These are phyloP conservation scores for Aeschynomene evenia DNA, from an alignment of 306 rosid species.

Conservation along the genomic window DNA sequence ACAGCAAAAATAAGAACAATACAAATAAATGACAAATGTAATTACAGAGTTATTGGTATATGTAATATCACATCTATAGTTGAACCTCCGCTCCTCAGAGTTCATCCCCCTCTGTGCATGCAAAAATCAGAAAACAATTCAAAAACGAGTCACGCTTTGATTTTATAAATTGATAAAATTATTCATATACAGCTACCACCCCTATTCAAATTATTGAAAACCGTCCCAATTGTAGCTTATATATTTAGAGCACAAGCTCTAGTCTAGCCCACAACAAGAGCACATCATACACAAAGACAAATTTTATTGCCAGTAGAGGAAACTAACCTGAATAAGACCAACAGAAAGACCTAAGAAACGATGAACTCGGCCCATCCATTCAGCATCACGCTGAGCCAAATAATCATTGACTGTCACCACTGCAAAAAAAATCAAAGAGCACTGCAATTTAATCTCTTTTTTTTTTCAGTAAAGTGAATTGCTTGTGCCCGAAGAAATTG, in stretches of 20 bases:
- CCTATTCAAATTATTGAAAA: not conserved
- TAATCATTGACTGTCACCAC: slow-evolving; percentile 96
- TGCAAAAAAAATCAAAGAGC: slow-evolving; percentile 34
- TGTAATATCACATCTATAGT: slow-evolving; percentile 85
- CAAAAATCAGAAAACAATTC: slow-evolving; percentile 35
- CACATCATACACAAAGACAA: not conserved
- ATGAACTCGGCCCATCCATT: slow-evolving; percentile 99
- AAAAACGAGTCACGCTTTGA: not conserved
- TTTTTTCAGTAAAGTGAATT: not conserved
- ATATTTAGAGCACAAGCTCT: not conserved
- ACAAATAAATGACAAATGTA: slow-evolving; percentile 24
- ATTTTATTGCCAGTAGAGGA: not conserved
- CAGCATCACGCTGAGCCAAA: slow-evolving; percentile 99
- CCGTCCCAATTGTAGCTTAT: not conserved
- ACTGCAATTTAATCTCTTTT: not conserved
- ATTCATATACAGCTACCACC: not conserved
- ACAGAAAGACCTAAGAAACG: slow-evolving; percentile 93
- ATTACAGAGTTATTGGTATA: slow-evolving; percentile 94
- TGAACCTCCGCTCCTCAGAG: slow-evolving; percentile 64
- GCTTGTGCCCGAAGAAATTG: slow-evolving; percentile 14
- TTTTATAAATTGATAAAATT: slow-evolving; percentile 15
- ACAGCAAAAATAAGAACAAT: slow-evolving; percentile 20
- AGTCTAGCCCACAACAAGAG: slow-evolving; percentile 18
- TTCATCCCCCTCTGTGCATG: slow-evolving; percentile 71
- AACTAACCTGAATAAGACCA: slow-evolving; percentile 88